Evolutionary conservation across 352 stramenopile species (phyloP).

Genomic region (Blastocystis sp.): DNA sequence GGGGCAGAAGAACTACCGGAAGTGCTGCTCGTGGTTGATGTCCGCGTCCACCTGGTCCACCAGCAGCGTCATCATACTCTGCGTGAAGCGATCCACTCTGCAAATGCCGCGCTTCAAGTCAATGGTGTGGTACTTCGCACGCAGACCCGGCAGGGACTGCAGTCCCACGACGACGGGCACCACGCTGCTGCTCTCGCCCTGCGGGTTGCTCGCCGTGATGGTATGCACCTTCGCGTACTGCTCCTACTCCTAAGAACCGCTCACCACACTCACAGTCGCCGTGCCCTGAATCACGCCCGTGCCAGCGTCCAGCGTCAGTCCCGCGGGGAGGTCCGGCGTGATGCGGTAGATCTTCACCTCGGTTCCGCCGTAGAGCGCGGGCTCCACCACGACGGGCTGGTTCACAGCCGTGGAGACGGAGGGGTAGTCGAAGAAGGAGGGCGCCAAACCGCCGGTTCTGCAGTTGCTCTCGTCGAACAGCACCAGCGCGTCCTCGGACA

Average conservation of each 20-base stretch:
- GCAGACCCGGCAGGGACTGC: background rate
- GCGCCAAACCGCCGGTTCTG: background rate
- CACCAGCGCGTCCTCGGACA: background rate
- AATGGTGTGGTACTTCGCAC: background rate
- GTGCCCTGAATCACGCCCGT: background rate
- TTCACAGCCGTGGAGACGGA: background rate
- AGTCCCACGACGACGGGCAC: background rate
- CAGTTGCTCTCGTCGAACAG: background rate
- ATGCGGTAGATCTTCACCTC: background rate
- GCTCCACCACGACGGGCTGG: background rate
- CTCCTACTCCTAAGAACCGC: background rate
- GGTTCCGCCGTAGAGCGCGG: background rate
- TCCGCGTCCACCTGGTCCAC: background rate
- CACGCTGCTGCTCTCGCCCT: background rate
- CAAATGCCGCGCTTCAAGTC: background rate
- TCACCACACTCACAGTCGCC: background rate
- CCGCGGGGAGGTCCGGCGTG: background rate
- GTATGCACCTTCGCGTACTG: background rate
- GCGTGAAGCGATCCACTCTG: background rate
- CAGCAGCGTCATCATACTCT: background rate
- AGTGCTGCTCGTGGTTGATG: background rate
- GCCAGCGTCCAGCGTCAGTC: background rate
- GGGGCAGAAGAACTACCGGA: background rate
- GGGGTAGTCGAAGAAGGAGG: background rate
- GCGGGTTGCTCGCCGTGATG: background rate